Evolutionary conservation across 306 rosid genomes (phyloP).

Genomic region (Carpinus viminea): DNA sequence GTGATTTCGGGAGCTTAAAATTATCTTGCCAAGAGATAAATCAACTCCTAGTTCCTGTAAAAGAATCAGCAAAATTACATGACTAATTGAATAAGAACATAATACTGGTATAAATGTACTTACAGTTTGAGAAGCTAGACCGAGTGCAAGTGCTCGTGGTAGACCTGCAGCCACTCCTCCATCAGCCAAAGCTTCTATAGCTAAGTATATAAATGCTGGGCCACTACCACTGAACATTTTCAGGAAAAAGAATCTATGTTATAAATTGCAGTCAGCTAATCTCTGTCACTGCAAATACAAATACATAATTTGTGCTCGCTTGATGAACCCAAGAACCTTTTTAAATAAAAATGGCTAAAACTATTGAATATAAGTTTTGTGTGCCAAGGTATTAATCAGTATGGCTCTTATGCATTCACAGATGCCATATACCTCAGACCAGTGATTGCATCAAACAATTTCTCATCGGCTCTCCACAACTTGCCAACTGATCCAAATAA

Average conservation of each 20-base stretch:
- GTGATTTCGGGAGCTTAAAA: not conserved
- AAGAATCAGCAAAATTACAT: slow-evolving; percentile 1
- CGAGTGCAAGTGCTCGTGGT: slow-evolving; percentile 85
- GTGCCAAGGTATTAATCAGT: not conserved
- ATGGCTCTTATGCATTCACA: not conserved
- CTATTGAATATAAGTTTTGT: not conserved
- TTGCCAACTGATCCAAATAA: slow-evolving; percentile 92
- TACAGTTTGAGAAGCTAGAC: slow-evolving; percentile 94
- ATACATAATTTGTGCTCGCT: slow-evolving; percentile 1
- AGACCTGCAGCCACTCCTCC: slow-evolving; percentile 99
- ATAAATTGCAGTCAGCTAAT: not conserved
- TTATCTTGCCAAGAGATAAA: not conserved
- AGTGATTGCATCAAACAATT: slow-evolving; percentile 84
- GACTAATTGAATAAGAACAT: slow-evolving; percentile 11
- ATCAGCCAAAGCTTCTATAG: slow-evolving; percentile 96
- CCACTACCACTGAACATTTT: slow-evolving; percentile 89
- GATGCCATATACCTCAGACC: slow-evolving; percentile 71
- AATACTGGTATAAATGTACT: slow-evolving; percentile 38
- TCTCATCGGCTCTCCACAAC: slow-evolving; percentile 86
- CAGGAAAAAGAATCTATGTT: slow-evolving; percentile 11
- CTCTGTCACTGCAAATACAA: not conserved
- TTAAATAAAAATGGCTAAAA: not conserved
- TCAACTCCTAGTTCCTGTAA: slow-evolving; percentile 3
- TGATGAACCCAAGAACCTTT: slow-evolving; percentile 1
- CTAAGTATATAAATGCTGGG: slow-evolving; percentile 87